A percentile compares a stretch with the other conserved stretches of the same genome.
These are phyloP conservation scores for Gossypium raimondii DNA, from an alignment of 345 rosid species.

Conservation along the genomic window DNA sequence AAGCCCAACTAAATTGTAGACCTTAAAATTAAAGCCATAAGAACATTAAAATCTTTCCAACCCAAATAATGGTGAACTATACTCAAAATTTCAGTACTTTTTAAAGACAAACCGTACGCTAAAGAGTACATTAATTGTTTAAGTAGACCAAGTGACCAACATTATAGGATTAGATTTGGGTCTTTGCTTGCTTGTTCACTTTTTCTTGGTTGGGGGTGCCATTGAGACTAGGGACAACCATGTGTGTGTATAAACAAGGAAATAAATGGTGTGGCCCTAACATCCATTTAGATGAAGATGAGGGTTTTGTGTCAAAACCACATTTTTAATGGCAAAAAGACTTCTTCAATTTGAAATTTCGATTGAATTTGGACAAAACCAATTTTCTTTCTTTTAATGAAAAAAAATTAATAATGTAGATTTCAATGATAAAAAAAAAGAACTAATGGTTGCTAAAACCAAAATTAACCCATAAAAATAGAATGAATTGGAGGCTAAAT, in stretches of 20 bases:
- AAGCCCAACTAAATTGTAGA: conserved; percentile 6
- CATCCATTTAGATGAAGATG: background rate
- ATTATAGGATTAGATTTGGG: background rate
- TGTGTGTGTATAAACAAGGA: background rate
- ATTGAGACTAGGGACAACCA: background rate
- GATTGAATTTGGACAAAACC: no score
- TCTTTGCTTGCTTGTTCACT: background rate
- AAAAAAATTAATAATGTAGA: no score
- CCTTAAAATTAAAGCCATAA: background rate
- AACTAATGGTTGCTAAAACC: no score
- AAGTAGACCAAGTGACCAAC: background rate
- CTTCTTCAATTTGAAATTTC: no score
- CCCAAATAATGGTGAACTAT: background rate
- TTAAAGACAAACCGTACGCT: background rate
- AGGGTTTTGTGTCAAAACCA: background rate
- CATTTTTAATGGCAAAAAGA: no score
- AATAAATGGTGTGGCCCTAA: background rate
- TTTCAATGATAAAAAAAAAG: no score
- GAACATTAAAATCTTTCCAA: background rate
- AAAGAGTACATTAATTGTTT: background rate
- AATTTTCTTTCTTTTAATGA: no score
- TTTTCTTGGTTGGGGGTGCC: background rate
- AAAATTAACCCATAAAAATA: no score
- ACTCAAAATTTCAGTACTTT: background rate
- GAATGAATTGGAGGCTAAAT: no score